phyloP scores from a whole-genome alignment of 1,284 basidiomycete genomes.

The Trichosporon sp. region DNA sequence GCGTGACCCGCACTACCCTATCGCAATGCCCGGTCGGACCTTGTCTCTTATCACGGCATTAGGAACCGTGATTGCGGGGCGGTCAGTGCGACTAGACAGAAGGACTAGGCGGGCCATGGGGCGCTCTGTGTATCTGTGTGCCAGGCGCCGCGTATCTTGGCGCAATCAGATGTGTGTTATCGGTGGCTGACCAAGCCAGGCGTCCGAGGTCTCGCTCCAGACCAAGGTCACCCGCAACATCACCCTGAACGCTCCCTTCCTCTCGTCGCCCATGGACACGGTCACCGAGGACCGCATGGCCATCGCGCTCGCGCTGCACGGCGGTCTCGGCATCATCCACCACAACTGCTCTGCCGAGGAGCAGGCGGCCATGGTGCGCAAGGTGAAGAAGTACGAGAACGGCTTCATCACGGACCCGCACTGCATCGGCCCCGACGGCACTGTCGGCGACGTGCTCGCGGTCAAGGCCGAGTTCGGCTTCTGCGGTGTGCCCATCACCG shows the following conservation, averaged over 20 bases:
- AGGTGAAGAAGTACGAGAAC: slow-evolving; percentile 97
- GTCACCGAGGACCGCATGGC: slow-evolving; percentile 98
- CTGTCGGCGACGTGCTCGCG: slow-evolving; percentile 85
- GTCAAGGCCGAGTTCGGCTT: slow-evolving; percentile 92
- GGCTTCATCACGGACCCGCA: slow-evolving; percentile 97
- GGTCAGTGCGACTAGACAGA: neutral
- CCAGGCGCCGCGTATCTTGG: neutral
- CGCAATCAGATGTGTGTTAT: neutral
- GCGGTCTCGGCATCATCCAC: slow-evolving; percentile 97
- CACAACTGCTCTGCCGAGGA: slow-evolving; percentile 86
- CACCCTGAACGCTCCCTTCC: slow-evolving; percentile 88
- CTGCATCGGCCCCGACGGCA: slow-evolving; percentile 70
- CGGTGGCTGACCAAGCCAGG: slow-evolving; percentile 23
- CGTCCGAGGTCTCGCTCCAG: slow-evolving; percentile 69
- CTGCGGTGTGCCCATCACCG: slow-evolving; percentile 96
- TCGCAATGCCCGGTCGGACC: neutral
- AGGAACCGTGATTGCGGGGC: neutral
- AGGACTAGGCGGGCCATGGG: neutral
- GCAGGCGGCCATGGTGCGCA: slow-evolving; percentile 94
- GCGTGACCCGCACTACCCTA: neutral
- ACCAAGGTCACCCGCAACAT: slow-evolving; percentile 86
- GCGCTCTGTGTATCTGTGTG: neutral
- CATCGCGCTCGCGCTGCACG: slow-evolving; percentile 87
- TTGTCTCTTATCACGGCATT: neutral
- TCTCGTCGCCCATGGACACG: slow-evolving; percentile 99